Evolutionary conservation across 164 flowering plant genomes (phyloP), one percentile per base, ranked within the genome.

Genomic region (Annona cherimola): DNA sequence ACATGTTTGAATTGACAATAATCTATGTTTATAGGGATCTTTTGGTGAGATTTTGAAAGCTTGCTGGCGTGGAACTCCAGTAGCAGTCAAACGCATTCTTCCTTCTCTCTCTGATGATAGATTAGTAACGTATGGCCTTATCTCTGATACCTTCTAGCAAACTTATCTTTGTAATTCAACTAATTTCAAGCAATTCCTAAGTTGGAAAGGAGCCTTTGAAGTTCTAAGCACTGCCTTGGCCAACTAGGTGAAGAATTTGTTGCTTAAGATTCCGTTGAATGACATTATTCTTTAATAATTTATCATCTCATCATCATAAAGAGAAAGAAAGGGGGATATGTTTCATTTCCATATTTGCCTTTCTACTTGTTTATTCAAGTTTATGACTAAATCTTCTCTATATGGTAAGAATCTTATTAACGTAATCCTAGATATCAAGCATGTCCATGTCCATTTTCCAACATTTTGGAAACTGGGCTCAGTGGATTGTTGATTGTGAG

Each of bases 21-120:
- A 45, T 55, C 75, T 64, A 61, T 82, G 26, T 68, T 71, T 55
- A 39, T 65, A 96, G 99, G 99, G 99, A 5, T 96, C 99, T 63
- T 96, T 96, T 75, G 98, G 98, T 71, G 98, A 96, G 82, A 96
- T 96, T 73, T 57, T 93, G 69, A 96, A 81, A 81, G 99, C 99
- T 46, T 55, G 67, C 76, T 96, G 99, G 99, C 91, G 99, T 63
- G 99, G 97, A 80, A 96, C 98, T 71, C 98, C 99, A 45, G 99
- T 96, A 43, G 99, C 99, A 79, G 84, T 96, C 73, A 93, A 96
- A 73, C 93, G 99, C 59, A 93, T 96, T 80, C 98, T 96, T 82
- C 98, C 98, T 73, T 90, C 90, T 66, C 98, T 93, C 74, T 96
- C 98, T 43, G 97, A 93, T 79, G 98, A 96, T 79, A 84, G 92